Percentiles rank a stretch among this genome's conserved stretches.
phyloP scores from a whole-genome alignment of 2,329 filamentous ascomycete species.

The Aspergillus fumigatiaffinis region DNA sequence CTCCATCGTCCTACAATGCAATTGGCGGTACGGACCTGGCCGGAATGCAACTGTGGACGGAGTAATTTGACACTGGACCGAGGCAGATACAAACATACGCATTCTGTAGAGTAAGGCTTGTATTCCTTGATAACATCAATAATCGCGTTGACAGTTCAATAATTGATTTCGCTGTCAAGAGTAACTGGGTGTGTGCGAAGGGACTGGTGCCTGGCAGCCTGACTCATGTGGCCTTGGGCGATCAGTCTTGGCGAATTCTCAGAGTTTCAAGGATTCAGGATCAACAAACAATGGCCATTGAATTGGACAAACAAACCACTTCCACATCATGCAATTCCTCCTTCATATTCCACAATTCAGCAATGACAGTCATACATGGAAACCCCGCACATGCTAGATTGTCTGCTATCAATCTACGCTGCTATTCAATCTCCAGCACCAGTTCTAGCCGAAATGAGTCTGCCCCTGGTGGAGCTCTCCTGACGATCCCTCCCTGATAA shows the following conservation, averaged over 20 bases:
- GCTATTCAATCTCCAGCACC: not conserved
- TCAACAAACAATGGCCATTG: not conserved
- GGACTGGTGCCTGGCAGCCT: not conserved
- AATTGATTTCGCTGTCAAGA: no score
- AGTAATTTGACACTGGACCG: not conserved
- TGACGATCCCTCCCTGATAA: constrained; percentile 9
- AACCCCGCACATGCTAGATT: no score
- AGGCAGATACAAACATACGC: no score
- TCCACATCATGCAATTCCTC: not conserved
- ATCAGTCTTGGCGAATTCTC: not conserved
- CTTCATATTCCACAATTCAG: not conserved
- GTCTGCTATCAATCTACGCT: not conserved
- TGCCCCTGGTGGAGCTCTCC: constrained; percentile 1
- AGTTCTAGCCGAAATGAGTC: no score
- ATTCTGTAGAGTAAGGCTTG: no score
- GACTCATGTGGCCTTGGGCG: not conserved
- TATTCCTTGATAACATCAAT: no score
- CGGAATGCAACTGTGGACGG: not conserved
- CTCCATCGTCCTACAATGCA: no score
- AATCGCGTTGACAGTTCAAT: no score
- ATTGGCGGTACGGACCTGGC: not conserved
- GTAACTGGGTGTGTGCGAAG: no score
- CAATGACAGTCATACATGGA: not conserved
- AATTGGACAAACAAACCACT: not conserved
- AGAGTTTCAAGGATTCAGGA: not conserved